Percentiles rank a stretch among this genome's conserved stretches.
phyloP scores from a whole-genome alignment of 257 asterid genomes.

The Solanum bulbocastanum region DNA sequence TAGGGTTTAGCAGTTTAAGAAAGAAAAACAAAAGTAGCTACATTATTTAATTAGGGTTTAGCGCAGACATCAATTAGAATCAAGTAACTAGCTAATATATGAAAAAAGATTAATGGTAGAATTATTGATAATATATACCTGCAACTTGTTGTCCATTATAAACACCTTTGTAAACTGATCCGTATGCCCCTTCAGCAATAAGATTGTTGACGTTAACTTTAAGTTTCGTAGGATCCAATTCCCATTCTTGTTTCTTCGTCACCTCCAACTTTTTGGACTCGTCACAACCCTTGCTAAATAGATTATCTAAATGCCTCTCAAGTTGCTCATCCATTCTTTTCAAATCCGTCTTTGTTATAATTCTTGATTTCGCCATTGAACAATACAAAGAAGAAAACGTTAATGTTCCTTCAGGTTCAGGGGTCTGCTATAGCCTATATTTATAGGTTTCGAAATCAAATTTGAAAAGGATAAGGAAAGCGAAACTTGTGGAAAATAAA shows the following conservation, averaged over 20 bases:
- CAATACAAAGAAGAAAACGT: background rate
- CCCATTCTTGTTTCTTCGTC: background rate
- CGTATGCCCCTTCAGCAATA: background rate
- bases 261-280: background rate
- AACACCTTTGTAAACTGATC: background rate
- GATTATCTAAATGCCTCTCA: background rate
- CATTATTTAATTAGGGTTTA: background rate
- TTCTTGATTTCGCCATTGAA: background rate
- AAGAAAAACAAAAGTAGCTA: background rate
- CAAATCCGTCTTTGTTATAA: background rate
- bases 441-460: no score
- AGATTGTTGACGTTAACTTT: background rate
- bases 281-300: background rate
- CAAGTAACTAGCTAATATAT: background rate
- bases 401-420: background rate
- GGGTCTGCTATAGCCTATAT: background rate
- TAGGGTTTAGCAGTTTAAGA: background rate
- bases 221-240: background rate
- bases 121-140: background rate
- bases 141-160: background rate
- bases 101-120: background rate
- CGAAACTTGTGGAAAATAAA: no score
- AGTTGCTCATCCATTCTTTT: background rate
- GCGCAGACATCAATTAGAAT: background rate
- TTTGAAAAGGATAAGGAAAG: no score